A percentile compares a stretch with the other conserved stretches of the same genome.
These are phyloP conservation scores for Gaeumannomyces tritici DNA, from an alignment of 2,329 filamentous ascomycete genomes.

Conservation along the genomic window DNA sequence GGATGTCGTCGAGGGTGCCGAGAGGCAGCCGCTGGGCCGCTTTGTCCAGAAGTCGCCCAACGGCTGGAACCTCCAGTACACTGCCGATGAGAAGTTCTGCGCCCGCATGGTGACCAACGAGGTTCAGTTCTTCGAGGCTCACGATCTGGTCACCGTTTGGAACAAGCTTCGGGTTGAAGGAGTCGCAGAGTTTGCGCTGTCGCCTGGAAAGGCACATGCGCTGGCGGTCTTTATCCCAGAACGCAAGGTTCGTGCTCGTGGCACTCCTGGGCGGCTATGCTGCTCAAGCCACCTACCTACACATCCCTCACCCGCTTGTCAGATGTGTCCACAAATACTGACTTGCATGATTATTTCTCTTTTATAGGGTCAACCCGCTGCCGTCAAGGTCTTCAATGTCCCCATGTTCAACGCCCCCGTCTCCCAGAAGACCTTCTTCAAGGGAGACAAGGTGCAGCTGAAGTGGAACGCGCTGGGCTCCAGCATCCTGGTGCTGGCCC, in stretches of 20 bases:
- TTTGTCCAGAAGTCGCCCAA: slow-evolving; percentile 96
- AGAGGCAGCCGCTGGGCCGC: slow-evolving; percentile 68
- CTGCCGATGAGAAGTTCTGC: slow-evolving; percentile 84
- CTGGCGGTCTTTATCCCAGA: slow-evolving; percentile 94
- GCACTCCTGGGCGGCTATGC: neutral
- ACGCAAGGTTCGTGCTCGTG: slow-evolving; percentile 60
- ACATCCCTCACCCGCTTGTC: neutral
- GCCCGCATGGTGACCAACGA: slow-evolving; percentile 93
- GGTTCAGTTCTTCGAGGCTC: slow-evolving; percentile 91
- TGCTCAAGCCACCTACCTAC: too few species aligned
- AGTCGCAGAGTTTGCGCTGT: slow-evolving; percentile 78
- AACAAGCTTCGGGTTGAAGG: slow-evolving; percentile 93
- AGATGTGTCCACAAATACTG: slow-evolving; percentile 7
- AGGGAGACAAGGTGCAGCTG: slow-evolving; percentile 96
- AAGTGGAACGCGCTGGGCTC: slow-evolving; percentile 96
- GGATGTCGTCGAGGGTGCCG: slow-evolving; percentile 47
- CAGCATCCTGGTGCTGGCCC: slow-evolving; percentile 84
- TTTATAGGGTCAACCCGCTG: slow-evolving; percentile 74
- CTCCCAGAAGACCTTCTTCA: slow-evolving; percentile 98
- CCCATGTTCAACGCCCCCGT: slow-evolving; percentile 75
- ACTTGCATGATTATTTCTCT: slow-evolving; percentile 5
- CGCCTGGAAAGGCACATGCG: slow-evolving; percentile 81
- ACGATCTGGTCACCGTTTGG: slow-evolving; percentile 79
- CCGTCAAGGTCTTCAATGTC: slow-evolving; percentile 90
- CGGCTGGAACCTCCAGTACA: slow-evolving; percentile 97